Percentiles rank a stretch among this genome's conserved stretches.
Conservation (phyloP, 202 grass and related monocot species). For the Cymbopogon flexuosus region DNA sequence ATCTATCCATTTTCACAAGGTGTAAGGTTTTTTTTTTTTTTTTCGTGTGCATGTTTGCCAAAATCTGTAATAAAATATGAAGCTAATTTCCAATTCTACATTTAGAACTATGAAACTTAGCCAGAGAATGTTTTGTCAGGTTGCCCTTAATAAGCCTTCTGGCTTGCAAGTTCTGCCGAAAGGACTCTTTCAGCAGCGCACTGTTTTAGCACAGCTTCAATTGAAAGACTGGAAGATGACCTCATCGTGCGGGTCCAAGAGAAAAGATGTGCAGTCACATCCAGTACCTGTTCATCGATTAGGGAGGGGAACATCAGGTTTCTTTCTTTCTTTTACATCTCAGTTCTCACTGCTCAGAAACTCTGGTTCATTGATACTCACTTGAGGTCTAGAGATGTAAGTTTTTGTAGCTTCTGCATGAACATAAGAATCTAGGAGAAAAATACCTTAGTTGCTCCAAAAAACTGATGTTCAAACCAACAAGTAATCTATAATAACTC, state of each 20-base stretch:
- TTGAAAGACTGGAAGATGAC: slow-evolving; percentile 67
- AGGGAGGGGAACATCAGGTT: slow-evolving; percentile 94
- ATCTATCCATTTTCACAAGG: neutral
- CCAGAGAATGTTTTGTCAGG: slow-evolving; percentile 39
- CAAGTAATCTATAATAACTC: neutral
- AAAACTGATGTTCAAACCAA: neutral
- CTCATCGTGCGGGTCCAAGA: slow-evolving; percentile 28
- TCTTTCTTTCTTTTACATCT: slow-evolving; percentile 33
- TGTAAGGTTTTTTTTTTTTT: neutral
- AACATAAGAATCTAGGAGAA: slow-evolving; percentile 10
- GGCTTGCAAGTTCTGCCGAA: slow-evolving; percentile 91
- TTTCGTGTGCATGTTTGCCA: neutral
- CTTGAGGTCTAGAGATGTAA: neutral
- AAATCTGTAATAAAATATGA: neutral
- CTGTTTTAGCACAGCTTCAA: slow-evolving; percentile 74
- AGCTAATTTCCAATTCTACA: neutral
- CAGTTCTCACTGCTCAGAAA: neutral
- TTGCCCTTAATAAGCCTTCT: slow-evolving; percentile 79
- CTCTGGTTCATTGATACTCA: neutral
- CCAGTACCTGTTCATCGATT: slow-evolving; percentile 84
- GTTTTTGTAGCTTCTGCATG: neutral
- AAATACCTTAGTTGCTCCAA: neutral
- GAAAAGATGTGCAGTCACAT: slow-evolving; percentile 46
- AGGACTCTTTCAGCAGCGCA: slow-evolving; percentile 90
- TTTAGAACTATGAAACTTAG: slow-evolving; percentile 4